Evolutionary conservation across 768 basidiomycete species (phyloP).

Genomic region (Agrocybe praecox): DNA sequence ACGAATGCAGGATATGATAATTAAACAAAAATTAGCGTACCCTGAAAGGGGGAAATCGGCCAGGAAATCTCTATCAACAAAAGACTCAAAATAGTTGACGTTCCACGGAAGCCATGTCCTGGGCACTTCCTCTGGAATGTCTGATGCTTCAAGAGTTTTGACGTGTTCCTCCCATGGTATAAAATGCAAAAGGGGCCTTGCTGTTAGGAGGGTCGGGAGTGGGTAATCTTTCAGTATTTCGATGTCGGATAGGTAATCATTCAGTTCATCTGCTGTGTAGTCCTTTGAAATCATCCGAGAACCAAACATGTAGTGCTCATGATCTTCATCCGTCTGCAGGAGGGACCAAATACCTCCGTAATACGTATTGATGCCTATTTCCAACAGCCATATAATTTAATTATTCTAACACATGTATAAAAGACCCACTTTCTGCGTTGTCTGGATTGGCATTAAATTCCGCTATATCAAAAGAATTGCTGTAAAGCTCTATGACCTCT

Average conservation of each 20-base stretch:
- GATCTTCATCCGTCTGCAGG: neutral
- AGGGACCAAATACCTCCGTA: slow-evolving; percentile 15
- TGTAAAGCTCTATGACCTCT: neutral
- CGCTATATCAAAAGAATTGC: neutral
- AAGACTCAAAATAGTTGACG: neutral
- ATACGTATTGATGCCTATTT: neutral
- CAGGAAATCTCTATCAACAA: neutral
- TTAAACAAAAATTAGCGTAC: slow-evolving; percentile 1
- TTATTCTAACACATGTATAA: too few relatives aligned
- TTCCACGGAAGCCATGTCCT: slow-evolving; percentile 4
- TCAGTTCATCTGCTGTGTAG: slow-evolving; percentile 2
- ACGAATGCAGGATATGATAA: too few relatives aligned
- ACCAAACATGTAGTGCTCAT: neutral
- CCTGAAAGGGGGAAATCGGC: slow-evolving; percentile 1
- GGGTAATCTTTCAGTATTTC: slow-evolving; percentile 5
- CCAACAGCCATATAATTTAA: neutral
- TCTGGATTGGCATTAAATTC: neutral
- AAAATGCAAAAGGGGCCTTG: slow-evolving; percentile 7
- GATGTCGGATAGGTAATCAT: slow-evolving; percentile 2
- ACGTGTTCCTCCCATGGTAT: slow-evolving; percentile 13
- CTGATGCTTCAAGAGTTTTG: neutral
- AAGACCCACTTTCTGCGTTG: neutral
- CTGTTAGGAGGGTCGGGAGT: neutral
- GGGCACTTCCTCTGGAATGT: slow-evolving; percentile 4
- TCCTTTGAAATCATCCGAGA: neutral